Evolutionary conservation across 495 filamentous ascomycete species (phyloP).

Genomic region (Podospora bellae-mahoneyi): DNA sequence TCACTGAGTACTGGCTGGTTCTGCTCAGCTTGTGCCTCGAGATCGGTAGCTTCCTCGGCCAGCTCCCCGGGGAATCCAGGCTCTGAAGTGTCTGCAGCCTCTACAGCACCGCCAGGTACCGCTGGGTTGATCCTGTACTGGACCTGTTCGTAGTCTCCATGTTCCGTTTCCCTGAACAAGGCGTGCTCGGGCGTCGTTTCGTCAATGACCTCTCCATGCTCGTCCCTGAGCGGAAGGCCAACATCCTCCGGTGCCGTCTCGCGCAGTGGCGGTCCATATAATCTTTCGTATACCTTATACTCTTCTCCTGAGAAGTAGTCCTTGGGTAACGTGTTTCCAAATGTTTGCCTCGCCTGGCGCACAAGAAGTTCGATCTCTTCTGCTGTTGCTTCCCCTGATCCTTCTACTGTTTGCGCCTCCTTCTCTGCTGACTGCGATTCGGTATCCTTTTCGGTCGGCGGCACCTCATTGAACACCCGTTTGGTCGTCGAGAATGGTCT

Average conservation of each 20-base stretch:
- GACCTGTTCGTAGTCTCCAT: conserved; percentile 61
- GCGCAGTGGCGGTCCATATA: conserved; percentile 69
- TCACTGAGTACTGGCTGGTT: conserved; percentile 10
- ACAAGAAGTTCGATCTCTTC: conserved; percentile 60
- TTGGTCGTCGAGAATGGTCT: conserved; percentile 42
- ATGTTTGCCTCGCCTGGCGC: conserved; percentile 64
- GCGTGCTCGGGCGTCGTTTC: conserved; percentile 22
- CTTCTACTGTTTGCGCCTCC: not conserved
- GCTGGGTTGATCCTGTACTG: conserved; percentile 36
- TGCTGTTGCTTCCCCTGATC: not conserved
- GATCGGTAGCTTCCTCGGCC: conserved; percentile 5
- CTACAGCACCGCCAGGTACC: conserved; percentile 7
- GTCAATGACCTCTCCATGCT: conserved; percentile 23
- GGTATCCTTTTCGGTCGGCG: not conserved
- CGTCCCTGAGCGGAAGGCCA: conserved; percentile 41
- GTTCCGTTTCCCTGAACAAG: conserved; percentile 54
- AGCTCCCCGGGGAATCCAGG: conserved; percentile 9
- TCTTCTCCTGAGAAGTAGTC: conserved; percentile 67
- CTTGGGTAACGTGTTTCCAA: conserved; percentile 75
- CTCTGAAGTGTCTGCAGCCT: conserved; percentile 5
- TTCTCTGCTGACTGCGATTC: conserved; percentile 7
- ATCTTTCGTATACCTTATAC: conserved; percentile 68
- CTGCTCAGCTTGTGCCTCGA: conserved; percentile 2
- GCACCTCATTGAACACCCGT: conserved; percentile 24
- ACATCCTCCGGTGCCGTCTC: conserved; percentile 57